Conservation (phyloP, 2,329 filamentous ascomycete genomes). For the Xenoacremonium recifei region DNA sequence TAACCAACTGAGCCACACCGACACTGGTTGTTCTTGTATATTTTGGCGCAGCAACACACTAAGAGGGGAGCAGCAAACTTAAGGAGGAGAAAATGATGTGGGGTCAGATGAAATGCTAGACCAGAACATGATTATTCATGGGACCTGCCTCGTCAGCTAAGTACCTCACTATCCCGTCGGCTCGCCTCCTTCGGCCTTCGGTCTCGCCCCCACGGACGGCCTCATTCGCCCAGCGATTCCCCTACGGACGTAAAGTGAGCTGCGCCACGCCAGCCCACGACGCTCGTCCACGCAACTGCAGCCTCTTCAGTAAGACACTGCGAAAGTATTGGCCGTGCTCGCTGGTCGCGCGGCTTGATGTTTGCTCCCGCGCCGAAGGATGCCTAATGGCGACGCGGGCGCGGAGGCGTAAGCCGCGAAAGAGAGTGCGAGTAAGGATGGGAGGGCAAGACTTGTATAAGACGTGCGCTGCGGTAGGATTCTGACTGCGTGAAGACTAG, state of each 20-base stretch:
- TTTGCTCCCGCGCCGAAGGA: not conserved
- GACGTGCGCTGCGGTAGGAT: too few relatives aligned
- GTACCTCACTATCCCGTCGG: too few relatives aligned
- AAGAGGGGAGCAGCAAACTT: too few relatives aligned
- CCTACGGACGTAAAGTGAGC: too few relatives aligned
- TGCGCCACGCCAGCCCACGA: slow-evolving; percentile 17
- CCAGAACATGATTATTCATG: too few relatives aligned
- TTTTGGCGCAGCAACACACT: too few relatives aligned
- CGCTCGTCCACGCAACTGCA: slow-evolving; percentile 11
- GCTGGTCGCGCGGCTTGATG: not conserved
- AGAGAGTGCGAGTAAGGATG: slow-evolving; percentile 20
- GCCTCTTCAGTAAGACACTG: too few relatives aligned
- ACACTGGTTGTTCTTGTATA: slow-evolving; percentile 14
- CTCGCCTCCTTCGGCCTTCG: too few relatives aligned
- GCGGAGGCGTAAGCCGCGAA: slow-evolving; percentile 8
- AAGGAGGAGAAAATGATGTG: not conserved
- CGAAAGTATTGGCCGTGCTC: not conserved
- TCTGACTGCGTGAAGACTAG: too few relatives aligned
- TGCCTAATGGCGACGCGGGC: not conserved
- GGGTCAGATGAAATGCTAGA: not conserved
- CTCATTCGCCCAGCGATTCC: too few relatives aligned
- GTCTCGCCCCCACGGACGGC: too few relatives aligned
- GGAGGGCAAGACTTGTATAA: not conserved
- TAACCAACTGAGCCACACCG: slow-evolving; percentile 38
- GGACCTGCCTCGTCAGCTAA: too few relatives aligned